A percentile compares a stretch with the other conserved stretches of the same genome.
Conservation (phyloP, 2,329 filamentous ascomycete genomes). For the Ophiostoma pallidulum region DNA sequence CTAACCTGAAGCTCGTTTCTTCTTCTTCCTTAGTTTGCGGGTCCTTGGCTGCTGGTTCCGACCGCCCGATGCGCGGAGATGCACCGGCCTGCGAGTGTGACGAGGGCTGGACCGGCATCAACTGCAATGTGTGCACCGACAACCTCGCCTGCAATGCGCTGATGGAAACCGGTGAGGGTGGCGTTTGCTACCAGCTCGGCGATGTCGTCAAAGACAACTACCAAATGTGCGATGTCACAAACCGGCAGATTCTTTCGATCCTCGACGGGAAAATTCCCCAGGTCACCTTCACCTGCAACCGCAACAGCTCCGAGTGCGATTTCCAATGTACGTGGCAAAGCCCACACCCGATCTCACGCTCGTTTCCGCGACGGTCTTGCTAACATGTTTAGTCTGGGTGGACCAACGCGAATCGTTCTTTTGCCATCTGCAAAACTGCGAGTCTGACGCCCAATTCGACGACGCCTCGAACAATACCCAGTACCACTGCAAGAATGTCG, state of each 20-base stretch:
- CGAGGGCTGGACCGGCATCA: slow-evolving; percentile 91
- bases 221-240: slow-evolving; percentile 97
- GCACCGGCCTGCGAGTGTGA: slow-evolving; percentile 63
- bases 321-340: slow-evolving; percentile 67
- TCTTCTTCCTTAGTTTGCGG: slow-evolving; percentile 57
- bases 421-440: slow-evolving; percentile 76
- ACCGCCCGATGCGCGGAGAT: slow-evolving; percentile 65
- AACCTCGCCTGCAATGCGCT: slow-evolving; percentile 78
- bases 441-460: slow-evolving; percentile 59
- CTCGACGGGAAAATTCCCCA: slow-evolving; percentile 79
- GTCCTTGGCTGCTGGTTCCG: slow-evolving; percentile 68
- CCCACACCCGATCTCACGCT: too few species aligned
- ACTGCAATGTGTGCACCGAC: slow-evolving; percentile 89
- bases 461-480: slow-evolving; percentile 67
- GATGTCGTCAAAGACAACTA: slow-evolving; percentile 89
- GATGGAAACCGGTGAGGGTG: slow-evolving; percentile 73
- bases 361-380: too few species aligned
- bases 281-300: slow-evolving; percentile 87
- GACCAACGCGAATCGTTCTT: slow-evolving; percentile 93
- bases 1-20: too few species aligned
- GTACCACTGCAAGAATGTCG: slow-evolving; percentile 76
- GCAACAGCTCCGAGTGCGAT: slow-evolving; percentile 66
- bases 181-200: slow-evolving; percentile 85
- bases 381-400: slow-evolving; percentile 65
- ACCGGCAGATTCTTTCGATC: slow-evolving; percentile 82